Evolutionary conservation across 495 filamentous ascomycete species (phyloP).

Genomic region (Penicillium salamii): DNA sequence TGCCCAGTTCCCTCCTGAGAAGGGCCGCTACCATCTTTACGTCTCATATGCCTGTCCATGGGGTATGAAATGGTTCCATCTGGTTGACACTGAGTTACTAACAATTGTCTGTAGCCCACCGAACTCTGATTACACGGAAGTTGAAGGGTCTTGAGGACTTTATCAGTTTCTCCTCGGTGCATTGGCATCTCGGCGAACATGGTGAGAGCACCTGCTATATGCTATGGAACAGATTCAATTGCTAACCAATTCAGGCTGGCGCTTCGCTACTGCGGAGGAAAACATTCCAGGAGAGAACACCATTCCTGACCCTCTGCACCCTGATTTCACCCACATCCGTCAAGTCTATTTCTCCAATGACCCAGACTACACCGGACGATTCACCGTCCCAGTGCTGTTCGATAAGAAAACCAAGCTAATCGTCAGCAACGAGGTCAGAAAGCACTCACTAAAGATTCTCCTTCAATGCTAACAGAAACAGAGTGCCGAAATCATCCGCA

Average conservation of each 20-base stretch:
- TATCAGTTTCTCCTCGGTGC: conserved; percentile 62
- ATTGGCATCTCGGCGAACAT: conserved; percentile 64
- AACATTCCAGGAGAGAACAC: conserved; percentile 57
- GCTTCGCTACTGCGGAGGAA: conserved; percentile 66
- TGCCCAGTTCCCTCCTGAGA: conserved; percentile 64
- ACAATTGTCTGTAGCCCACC: conserved; percentile 51
- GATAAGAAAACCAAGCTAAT: conserved; percentile 58
- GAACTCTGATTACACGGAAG: conserved; percentile 63
- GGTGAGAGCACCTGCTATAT: conserved; percentile 32
- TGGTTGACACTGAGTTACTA: background rate
- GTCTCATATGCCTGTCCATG: conserved; percentile 73
- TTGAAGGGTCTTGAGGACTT: conserved; percentile 67
- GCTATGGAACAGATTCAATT: background rate
- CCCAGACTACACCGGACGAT: conserved; percentile 56
- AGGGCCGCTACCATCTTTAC: conserved; percentile 68
- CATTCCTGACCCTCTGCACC: conserved; percentile 50
- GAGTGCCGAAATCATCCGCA: conserved; percentile 61
- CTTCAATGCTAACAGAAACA: conserved; percentile 12
- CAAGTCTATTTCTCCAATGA: conserved; percentile 61
- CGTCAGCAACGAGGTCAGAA: conserved; percentile 53
- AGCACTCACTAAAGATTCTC: background rate
- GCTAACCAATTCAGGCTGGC: conserved; percentile 62
- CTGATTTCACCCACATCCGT: conserved; percentile 54
- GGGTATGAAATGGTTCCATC: conserved; percentile 42
- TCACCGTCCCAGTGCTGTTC: conserved; percentile 62